These are phyloP conservation scores for Aurantiochytrium sp. DNA, from an alignment of 108 stramenopile genomes.

Conservation along the genomic window DNA sequence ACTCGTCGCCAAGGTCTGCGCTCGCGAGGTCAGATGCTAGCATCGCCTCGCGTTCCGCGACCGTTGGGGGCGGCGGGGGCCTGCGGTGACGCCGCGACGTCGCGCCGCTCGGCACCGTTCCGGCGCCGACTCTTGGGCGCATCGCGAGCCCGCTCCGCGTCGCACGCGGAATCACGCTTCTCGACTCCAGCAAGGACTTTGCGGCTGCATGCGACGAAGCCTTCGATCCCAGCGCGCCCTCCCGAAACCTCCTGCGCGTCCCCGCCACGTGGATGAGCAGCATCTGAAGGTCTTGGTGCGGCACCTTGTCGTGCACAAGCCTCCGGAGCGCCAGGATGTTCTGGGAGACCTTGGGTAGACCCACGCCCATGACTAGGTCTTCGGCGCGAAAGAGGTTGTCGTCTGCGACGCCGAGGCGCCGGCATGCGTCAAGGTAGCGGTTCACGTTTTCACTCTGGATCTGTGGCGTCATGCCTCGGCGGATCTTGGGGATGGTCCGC, in stretches of 20 bases:
- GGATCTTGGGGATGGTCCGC: background rate
- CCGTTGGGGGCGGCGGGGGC: background rate
- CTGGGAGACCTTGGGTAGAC: background rate
- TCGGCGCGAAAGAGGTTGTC: background rate
- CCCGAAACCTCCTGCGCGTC: background rate
- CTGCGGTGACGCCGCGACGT: background rate
- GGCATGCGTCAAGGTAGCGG: background rate
- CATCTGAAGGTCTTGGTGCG: conserved; percentile 18
- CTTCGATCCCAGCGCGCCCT: background rate
- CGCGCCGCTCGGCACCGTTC: too few species aligned
- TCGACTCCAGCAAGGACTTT: background rate
- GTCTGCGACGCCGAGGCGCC: background rate
- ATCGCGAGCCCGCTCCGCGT: background rate
- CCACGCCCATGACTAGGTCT: background rate
- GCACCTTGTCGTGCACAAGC: background rate
- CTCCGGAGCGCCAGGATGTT: background rate
- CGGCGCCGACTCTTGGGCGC: too few species aligned
- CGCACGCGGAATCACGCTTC: background rate
- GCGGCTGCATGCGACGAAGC: background rate
- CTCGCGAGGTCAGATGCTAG: background rate
- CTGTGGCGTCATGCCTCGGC: background rate
- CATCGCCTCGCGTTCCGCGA: background rate
- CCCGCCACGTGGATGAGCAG: background rate
- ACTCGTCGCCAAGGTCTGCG: too few species aligned
- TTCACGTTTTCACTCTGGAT: background rate